Percentiles rank a stretch among this genome's conserved stretches.
Conservation (phyloP, 257 asterid genomes). For the Solanum pennellii region DNA sequence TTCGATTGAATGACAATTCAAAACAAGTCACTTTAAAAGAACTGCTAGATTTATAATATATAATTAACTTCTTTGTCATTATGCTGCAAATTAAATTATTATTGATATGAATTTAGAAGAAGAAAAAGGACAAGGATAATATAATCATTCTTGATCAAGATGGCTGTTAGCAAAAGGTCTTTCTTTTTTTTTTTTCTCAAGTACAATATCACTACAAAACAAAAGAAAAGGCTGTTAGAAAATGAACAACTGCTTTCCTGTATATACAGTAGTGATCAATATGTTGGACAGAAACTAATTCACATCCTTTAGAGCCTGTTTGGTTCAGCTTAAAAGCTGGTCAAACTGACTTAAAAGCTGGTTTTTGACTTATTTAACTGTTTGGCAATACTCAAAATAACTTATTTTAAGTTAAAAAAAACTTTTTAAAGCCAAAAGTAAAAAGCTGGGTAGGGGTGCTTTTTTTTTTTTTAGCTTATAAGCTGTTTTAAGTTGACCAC, state of each 20-base stretch:
- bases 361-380: too few relatives aligned
- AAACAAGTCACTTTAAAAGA: not conserved
- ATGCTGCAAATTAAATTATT: not conserved
- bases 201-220: not conserved
- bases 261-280: not conserved
- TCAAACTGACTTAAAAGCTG: too few relatives aligned
- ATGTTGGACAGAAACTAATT: not conserved
- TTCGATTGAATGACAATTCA: not conserved
- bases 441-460: too few relatives aligned
- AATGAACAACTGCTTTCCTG: not conserved
- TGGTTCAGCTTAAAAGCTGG: too few relatives aligned
- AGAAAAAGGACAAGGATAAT: not conserved
- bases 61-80: not conserved
- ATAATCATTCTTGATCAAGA: not conserved
- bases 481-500: too few relatives aligned
- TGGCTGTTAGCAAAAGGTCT: not conserved
- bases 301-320: not conserved
- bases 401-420: too few relatives aligned
- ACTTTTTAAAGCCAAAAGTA: too few relatives aligned
- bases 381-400: too few relatives aligned
- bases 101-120: not conserved
- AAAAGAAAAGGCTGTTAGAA: not conserved
- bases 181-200: not conserved
- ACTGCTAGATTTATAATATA: not conserved
- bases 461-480: too few relatives aligned